Conservation (phyloP, 352 stramenopile genomes). For the Pythium phragmitis region DNA sequence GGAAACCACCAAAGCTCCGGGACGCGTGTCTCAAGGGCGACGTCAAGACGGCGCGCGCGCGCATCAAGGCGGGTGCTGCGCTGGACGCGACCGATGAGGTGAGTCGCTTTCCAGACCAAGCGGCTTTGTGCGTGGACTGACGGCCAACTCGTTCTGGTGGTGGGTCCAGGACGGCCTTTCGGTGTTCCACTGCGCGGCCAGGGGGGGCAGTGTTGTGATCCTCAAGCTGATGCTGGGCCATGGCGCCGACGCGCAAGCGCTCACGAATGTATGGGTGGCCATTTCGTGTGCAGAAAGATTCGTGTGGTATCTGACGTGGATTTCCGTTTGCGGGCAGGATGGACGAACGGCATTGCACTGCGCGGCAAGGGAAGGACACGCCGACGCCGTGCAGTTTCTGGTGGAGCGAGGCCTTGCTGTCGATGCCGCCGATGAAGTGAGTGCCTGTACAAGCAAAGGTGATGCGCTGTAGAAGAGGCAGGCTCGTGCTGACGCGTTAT, state of each 20-base stretch:
- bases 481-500: not conserved
- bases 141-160: too few species aligned
- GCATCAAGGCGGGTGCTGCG: not conserved
- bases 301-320: not conserved
- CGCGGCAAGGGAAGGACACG: not conserved
- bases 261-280: not conserved
- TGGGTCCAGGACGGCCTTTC: not conserved
- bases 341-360: not conserved
- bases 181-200: conserved; percentile 1
- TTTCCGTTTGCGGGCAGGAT: not conserved
- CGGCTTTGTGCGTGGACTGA: not conserved
- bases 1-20: not conserved
- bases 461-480: not conserved
- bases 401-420: not conserved
- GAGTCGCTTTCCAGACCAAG: not conserved
- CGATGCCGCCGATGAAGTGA: not conserved
- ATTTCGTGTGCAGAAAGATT: not conserved
- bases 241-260: not conserved
- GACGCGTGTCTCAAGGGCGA: conserved; percentile 1
- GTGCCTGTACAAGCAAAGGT: not conserved
- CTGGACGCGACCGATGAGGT: not conserved
- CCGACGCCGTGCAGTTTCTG: conserved; percentile 1
- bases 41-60: conserved; percentile 1
- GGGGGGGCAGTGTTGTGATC: not conserved
- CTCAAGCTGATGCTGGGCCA: not conserved